Evolutionary conservation across 1,139 yeast species (phyloP).

Genomic region (Magnusiomyces suaveolens): DNA sequence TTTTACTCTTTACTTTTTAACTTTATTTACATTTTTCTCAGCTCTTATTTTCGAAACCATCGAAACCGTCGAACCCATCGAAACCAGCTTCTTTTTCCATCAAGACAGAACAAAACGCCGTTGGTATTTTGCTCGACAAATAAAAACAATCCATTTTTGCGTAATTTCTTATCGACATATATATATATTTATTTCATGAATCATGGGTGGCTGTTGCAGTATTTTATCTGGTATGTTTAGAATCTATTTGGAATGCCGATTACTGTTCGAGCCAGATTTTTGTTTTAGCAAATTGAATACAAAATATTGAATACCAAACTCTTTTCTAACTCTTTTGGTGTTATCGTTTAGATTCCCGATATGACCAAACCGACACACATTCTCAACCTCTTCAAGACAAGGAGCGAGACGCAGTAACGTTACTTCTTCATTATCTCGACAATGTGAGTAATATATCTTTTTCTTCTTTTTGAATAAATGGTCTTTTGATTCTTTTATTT

Average conservation of each 20-base stretch:
- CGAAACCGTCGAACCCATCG: too few species aligned
- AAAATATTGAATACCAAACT: too few species aligned
- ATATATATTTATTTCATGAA: neutral
- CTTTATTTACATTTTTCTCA: neutral
- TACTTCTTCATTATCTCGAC: conserved; percentile 78
- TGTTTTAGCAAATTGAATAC: too few species aligned
- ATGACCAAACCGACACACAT: neutral
- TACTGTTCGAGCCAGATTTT: too few species aligned
- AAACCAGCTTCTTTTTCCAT: too few species aligned
- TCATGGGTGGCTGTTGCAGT: conserved; percentile 7
- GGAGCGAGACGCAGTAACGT: conserved; percentile 92
- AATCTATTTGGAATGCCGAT: neutral
- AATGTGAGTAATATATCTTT: conserved; percentile 38
- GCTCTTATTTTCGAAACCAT: too few species aligned
- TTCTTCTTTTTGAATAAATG: neutral
- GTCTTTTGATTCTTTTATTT: neutral
- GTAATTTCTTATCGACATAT: too few species aligned
- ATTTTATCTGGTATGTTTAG: conserved; percentile 1
- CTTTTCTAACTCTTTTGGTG: too few species aligned
- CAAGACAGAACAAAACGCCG: too few species aligned
- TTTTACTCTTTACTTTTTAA: neutral
- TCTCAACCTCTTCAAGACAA: conserved; percentile 41
- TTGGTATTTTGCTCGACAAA: too few species aligned
- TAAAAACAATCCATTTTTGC: too few species aligned
- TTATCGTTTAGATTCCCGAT: neutral